Evolutionary conservation across 257 asterid genomes (phyloP).

Genomic region (Striga asiatica): DNA sequence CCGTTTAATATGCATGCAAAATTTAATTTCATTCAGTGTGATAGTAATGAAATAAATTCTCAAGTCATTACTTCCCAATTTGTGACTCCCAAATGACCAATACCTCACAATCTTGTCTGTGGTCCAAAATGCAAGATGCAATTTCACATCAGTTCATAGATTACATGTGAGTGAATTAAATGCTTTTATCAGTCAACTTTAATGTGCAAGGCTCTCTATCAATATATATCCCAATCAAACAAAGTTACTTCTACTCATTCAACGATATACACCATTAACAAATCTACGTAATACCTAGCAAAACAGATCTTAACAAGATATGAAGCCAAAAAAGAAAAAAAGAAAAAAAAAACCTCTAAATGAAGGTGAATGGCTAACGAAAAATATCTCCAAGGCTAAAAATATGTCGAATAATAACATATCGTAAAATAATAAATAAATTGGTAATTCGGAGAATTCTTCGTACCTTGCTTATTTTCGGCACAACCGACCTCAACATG

Average conservation of each 20-base stretch:
- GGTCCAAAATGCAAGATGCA: constrained; percentile 40
- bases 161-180: constrained; percentile 80
- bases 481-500: constrained; percentile 81
- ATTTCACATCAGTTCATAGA: constrained; percentile 51
- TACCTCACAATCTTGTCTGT: constrained; percentile 19
- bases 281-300: constrained; percentile 8
- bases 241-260: constrained; percentile 19
- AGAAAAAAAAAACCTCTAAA: neutral
- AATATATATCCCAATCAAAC: constrained; percentile 24
- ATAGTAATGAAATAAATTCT: constrained; percentile 25
- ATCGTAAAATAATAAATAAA: neutral
- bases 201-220: constrained; percentile 36
- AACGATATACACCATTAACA: constrained; percentile 25
- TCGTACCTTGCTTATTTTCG: constrained; percentile 75
- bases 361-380: constrained; percentile 16
- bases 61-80: constrained; percentile 11
- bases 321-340: no score
- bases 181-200: constrained; percentile 47
- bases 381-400: constrained; percentile 21
- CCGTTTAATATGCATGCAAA: constrained; percentile 9
- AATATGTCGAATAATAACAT: neutral
- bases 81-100: constrained; percentile 17
- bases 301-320: neutral
- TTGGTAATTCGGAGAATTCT: no score
- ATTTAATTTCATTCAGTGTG: constrained; percentile 17